phyloP scores from a whole-genome alignment of 306 rosid species.

The Quercus agrifolia region DNA sequence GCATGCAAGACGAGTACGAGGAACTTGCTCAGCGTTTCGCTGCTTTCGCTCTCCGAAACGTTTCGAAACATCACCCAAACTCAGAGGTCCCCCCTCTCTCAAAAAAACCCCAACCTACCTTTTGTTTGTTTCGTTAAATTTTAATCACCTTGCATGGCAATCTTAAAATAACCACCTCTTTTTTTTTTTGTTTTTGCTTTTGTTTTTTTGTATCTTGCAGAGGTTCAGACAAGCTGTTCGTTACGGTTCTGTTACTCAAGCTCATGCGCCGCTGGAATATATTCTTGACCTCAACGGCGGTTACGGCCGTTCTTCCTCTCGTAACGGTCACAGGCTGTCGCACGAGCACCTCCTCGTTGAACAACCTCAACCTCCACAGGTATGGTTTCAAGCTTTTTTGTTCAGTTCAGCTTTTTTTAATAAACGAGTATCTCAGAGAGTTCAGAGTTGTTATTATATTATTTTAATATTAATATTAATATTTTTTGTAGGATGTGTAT shows the following conservation, averaged over 20 bases:
- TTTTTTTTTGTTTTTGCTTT: no score
- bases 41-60: constrained; percentile 14
- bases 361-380: constrained; percentile 21
- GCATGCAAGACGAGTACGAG: constrained; percentile 9
- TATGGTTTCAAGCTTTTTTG: background rate
- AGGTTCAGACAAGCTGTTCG: constrained; percentile 12
- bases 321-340: background rate
- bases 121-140: no score
- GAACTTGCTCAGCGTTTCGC: constrained; percentile 12
- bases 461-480: no score
- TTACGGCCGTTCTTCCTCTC: background rate
- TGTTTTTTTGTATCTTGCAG: background rate
- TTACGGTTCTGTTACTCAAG: background rate
- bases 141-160: constrained; percentile 8
- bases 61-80: constrained; percentile 8
- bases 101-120: no score
- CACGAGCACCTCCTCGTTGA: constrained; percentile 4
- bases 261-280: background rate
- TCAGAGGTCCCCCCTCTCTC: background rate
- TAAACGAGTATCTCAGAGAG: background rate
- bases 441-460: no score
- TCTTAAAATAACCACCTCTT: background rate
- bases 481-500: background rate
- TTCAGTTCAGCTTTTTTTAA: background rate
- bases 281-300: background rate